Evolutionary conservation across 192 early-diverging fungal genomes (phyloP).

Genomic region (Linnemannia zychae): DNA sequence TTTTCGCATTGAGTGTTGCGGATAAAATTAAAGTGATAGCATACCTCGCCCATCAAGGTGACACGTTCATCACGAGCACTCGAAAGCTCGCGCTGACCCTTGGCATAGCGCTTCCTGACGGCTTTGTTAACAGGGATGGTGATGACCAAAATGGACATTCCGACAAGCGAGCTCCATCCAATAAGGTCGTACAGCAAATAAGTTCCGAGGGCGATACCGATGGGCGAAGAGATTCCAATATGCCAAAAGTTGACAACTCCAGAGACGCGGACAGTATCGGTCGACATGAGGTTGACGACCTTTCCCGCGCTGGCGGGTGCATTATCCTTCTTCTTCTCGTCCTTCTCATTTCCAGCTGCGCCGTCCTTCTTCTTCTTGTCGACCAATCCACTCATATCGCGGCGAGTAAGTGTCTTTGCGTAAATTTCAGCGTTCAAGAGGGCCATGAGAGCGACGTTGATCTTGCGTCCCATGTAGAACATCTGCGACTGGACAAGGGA

Average conservation of each 20-base stretch:
- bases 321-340: conserved; percentile 49
- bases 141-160: conserved; percentile 71
- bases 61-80: conserved; percentile 73
- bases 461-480: conserved; percentile 64
- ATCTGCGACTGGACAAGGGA: conserved; percentile 53
- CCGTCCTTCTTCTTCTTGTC: conserved; percentile 45
- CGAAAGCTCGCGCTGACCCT: conserved; percentile 69
- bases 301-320: conserved; percentile 68
- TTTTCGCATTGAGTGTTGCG: background rate
- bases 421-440: conserved; percentile 74
- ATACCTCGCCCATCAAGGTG: conserved; percentile 73
- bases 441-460: conserved; percentile 66
- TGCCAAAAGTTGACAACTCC: conserved; percentile 67
- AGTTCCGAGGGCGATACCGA: conserved; percentile 74
- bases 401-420: conserved; percentile 68
- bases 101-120: conserved; percentile 49
- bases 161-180: conserved; percentile 84
- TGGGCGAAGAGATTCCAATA: conserved; percentile 69
- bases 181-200: conserved; percentile 82
- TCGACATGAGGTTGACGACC: conserved; percentile 81
- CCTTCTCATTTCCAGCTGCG: conserved; percentile 12
- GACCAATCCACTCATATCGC: conserved; percentile 61
- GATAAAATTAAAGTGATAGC: background rate
- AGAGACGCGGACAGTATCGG: conserved; percentile 75
- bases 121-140: conserved; percentile 54